These are phyloP conservation scores for Coprinopsis strossmayeri DNA, from an alignment of 768 basidiomycete species.

Conservation along the genomic window DNA sequence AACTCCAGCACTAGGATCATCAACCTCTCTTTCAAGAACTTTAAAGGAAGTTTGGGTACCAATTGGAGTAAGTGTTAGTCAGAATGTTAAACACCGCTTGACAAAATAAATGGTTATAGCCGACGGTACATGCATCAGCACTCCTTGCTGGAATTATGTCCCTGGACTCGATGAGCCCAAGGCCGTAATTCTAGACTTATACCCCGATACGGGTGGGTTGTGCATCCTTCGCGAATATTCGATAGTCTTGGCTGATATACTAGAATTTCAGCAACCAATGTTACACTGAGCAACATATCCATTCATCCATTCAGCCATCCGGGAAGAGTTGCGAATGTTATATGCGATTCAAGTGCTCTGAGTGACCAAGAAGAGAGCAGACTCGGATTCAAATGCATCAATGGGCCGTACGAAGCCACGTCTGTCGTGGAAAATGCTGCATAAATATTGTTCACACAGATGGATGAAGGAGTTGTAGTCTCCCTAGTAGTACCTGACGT, in stretches of 20 bases:
- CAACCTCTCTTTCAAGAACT: slow-evolving; percentile 30
- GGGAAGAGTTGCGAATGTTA: slow-evolving; percentile 19
- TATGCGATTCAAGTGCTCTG: slow-evolving; percentile 26
- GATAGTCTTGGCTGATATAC: not conserved
- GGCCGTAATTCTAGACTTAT: slow-evolving; percentile 31
- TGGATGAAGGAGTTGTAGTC: too few relatives aligned
- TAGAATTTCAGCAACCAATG: slow-evolving; percentile 18
- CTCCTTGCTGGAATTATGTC: slow-evolving; percentile 34
- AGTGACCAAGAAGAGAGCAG: slow-evolving; percentile 21
- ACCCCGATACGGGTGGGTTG: slow-evolving; percentile 25
- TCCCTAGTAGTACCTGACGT: too few relatives aligned
- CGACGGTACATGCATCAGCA: slow-evolving; percentile 31
- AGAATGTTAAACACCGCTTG: not conserved
- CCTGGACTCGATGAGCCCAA: slow-evolving; percentile 26
- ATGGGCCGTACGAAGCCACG: slow-evolving; percentile 21
- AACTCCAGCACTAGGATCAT: slow-evolving; percentile 28
- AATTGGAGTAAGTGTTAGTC: slow-evolving; percentile 28
- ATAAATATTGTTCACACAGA: too few relatives aligned
- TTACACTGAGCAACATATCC: slow-evolving; percentile 20
- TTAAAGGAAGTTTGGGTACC: slow-evolving; percentile 24
- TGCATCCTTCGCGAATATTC: not conserved
- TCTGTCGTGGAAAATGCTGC: too few relatives aligned
- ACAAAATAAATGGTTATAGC: too few relatives aligned
- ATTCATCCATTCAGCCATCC: slow-evolving; percentile 21
- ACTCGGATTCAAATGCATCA: slow-evolving; percentile 25